Conservation (phyloP, 768 basidiomycete species). For the Leccinum boreale region DNA sequence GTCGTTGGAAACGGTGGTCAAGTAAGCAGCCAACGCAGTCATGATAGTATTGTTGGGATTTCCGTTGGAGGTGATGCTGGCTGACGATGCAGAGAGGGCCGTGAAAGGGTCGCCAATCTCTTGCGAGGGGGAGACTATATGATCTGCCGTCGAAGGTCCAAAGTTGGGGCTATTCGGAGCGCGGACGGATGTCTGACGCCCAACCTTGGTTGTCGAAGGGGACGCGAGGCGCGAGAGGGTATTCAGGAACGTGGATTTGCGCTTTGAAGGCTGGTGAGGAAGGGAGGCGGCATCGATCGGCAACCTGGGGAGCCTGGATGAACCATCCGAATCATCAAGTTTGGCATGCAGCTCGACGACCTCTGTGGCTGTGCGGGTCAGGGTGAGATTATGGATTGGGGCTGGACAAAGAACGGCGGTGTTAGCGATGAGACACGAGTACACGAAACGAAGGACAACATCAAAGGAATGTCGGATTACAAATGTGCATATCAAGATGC, state of each 20-base stretch:
- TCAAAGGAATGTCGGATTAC: conserved; percentile 14
- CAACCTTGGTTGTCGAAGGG: conserved; percentile 55
- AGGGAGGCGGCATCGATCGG: conserved; percentile 57
- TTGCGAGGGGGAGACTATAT: conserved; percentile 46
- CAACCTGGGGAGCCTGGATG: conserved; percentile 53
- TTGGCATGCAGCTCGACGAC: conserved; percentile 80
- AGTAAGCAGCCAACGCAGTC: conserved; percentile 71
- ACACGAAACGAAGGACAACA: conserved; percentile 14
- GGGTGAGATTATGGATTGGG: conserved; percentile 85
- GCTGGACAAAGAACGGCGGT: conserved; percentile 45
- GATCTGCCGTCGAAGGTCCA: conserved; percentile 34
- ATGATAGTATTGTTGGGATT: conserved; percentile 46
- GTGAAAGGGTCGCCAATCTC: conserved; percentile 65
- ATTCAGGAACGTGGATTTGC: conserved; percentile 82
- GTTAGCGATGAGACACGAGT: conserved; percentile 26
- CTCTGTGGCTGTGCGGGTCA: conserved; percentile 74
- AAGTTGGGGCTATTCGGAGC: conserved; percentile 27
- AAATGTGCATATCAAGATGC: conserved; percentile 8
- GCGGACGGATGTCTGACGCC: conserved; percentile 39
- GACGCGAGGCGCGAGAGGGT: conserved; percentile 83
- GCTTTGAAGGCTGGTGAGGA: conserved; percentile 54
- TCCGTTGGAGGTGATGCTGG: conserved; percentile 16
- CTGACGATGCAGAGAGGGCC: conserved; percentile 34
- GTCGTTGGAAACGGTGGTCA: conserved; percentile 75
- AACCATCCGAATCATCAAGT: conserved; percentile 63